A percentile compares a stretch with the other conserved stretches of the same genome.
These are phyloP conservation scores for Colletotrichum paranaense DNA, from an alignment of 2,329 filamentous ascomycete genomes.

Conservation along the genomic window DNA sequence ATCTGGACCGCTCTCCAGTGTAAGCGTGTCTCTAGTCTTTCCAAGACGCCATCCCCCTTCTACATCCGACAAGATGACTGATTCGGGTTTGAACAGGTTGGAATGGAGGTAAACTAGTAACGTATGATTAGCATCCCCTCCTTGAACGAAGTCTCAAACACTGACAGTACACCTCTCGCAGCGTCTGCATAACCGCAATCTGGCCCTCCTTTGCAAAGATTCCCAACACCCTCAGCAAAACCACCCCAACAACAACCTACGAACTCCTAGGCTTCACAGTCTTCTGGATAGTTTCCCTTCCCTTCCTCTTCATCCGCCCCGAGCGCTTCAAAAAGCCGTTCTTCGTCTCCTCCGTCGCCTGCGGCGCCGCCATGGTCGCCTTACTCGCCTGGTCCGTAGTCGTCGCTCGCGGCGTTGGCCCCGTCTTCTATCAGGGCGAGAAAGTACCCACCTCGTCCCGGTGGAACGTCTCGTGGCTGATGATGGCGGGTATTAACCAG, in stretches of 20 bases:
- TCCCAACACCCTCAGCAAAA: slow-evolving; percentile 54
- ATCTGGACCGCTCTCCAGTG: slow-evolving; percentile 48
- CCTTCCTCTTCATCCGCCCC: slow-evolving; percentile 57
- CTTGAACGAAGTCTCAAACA: background rate
- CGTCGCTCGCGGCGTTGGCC: slow-evolving; percentile 54
- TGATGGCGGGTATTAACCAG: slow-evolving; percentile 49
- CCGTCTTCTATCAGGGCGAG: slow-evolving; percentile 48
- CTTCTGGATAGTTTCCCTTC: slow-evolving; percentile 62
- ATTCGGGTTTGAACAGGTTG: background rate
- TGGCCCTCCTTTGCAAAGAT: slow-evolving; percentile 57
- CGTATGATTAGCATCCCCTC: background rate
- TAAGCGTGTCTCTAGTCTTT: background rate
- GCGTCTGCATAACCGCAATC: slow-evolving; percentile 54
- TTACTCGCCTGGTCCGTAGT: slow-evolving; percentile 60
- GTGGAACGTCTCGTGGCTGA: slow-evolving; percentile 50
- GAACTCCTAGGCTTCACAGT: slow-evolving; percentile 61
- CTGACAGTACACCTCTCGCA: background rate
- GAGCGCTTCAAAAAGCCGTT: slow-evolving; percentile 61
- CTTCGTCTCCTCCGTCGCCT: slow-evolving; percentile 53
- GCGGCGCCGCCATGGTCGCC: slow-evolving; percentile 55
- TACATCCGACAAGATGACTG: background rate
- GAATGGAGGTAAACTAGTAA: slow-evolving; percentile 5
- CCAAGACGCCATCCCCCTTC: background rate
- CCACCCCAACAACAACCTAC: slow-evolving; percentile 49
- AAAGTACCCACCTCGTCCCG: background rate